phyloP scores from a whole-genome alignment of 495 filamentous ascomycete genomes.

The Penicillium odoratum region DNA sequence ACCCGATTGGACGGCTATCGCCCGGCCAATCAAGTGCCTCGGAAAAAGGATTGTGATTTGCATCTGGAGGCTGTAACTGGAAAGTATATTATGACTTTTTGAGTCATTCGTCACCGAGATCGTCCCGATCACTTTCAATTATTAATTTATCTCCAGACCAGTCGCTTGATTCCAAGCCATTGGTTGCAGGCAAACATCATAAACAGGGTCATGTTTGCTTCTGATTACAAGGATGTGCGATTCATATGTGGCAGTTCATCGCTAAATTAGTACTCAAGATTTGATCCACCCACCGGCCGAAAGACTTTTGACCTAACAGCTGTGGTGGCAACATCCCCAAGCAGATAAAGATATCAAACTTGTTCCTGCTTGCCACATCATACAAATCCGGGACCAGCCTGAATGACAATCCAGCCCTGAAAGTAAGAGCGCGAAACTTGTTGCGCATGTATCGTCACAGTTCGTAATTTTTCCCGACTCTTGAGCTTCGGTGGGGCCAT shows the following conservation, averaged over 20 bases:
- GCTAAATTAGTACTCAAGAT: not conserved
- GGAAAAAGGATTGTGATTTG: constrained; percentile 5
- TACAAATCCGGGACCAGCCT: not conserved
- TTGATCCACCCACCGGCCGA: not conserved
- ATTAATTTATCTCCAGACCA: no score
- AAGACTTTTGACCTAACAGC: not conserved
- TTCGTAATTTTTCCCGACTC: not conserved
- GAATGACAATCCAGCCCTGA: not conserved
- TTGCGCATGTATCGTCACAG: not conserved
- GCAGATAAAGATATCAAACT: not conserved
- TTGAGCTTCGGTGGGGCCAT: not conserved
- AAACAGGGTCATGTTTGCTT: not conserved
- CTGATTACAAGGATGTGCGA: no score
- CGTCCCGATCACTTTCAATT: no score
- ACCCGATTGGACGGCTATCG: constrained; percentile 13
- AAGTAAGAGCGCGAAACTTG: not conserved
- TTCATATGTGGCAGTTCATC: no score
- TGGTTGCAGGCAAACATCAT: not conserved
- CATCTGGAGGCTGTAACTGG: not conserved
- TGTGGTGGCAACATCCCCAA: not conserved
- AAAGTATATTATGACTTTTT: not conserved
- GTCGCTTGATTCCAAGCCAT: not conserved
- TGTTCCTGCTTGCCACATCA: not conserved
- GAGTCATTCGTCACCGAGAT: no score
- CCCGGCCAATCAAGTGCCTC: constrained; percentile 8